Conservation (phyloP, 352 stramenopile genomes). For the Phytophthora cactorum region DNA sequence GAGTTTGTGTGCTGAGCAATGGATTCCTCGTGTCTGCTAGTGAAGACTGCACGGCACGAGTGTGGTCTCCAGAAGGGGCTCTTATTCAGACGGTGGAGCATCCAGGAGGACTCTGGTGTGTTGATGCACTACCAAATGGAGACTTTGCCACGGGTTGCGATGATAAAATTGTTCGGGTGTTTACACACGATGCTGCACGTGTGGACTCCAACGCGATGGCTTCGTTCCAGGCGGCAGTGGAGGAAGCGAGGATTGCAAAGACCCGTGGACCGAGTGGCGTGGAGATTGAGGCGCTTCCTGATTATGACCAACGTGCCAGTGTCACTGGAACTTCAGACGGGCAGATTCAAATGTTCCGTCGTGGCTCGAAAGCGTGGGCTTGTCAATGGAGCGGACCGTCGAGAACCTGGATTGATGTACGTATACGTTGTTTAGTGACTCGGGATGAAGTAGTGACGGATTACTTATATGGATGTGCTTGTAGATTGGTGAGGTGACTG, state of each 20-base stretch:
- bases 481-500: slow-evolving; percentile 88
- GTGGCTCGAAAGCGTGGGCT: slow-evolving; percentile 92
- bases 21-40: slow-evolving; percentile 75
- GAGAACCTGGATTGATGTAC: slow-evolving; percentile 95
- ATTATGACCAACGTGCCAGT: slow-evolving; percentile 89
- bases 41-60: slow-evolving; percentile 83
- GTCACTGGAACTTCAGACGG: slow-evolving; percentile 89
- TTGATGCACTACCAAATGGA: slow-evolving; percentile 77
- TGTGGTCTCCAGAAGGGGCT: slow-evolving; percentile 67
- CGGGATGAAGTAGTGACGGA: not conserved
- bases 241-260: slow-evolving; percentile 60
- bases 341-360: slow-evolving; percentile 97
- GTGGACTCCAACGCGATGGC: slow-evolving; percentile 73
- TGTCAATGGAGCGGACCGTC: slow-evolving; percentile 94
- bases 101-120: slow-evolving; percentile 86
- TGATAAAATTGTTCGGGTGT: slow-evolving; percentile 93
- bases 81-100: slow-evolving; percentile 85
- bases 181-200: slow-evolving; percentile 77
- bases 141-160: slow-evolving; percentile 95
- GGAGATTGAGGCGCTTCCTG: slow-evolving; percentile 94
- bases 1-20: slow-evolving; percentile 64
- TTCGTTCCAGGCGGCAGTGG: slow-evolving; percentile 68
- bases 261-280: slow-evolving; percentile 89
- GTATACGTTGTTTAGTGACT: slow-evolving; percentile 1
- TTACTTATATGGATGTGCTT: slow-evolving; percentile 3